Conservation (phyloP, 257 asterid species). For the Penstemon eatonii region DNA sequence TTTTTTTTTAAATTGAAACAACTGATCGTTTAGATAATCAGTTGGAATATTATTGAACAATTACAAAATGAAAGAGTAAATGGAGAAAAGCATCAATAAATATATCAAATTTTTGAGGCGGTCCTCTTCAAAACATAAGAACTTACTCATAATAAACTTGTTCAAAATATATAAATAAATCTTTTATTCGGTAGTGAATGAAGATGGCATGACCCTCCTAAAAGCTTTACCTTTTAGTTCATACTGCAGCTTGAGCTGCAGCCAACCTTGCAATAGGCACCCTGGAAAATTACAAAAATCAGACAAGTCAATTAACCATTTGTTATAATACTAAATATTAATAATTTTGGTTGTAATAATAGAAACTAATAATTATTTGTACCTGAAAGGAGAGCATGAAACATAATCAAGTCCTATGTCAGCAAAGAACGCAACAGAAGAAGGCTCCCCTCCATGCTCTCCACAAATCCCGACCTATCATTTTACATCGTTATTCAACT, state of each 20-base stretch:
- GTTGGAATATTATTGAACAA: too few relatives aligned
- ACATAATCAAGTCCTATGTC: conserved; percentile 91
- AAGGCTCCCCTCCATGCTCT: conserved; percentile 97
- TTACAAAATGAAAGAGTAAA: too few relatives aligned
- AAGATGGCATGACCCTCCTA: neutral
- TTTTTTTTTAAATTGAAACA: too few relatives aligned
- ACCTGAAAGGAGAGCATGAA: conserved; percentile 98
- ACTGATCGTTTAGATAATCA: too few relatives aligned
- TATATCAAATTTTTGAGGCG: too few relatives aligned
- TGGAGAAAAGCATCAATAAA: too few relatives aligned
- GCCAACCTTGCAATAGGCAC: conserved; percentile 98
- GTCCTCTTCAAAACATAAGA: too few relatives aligned
- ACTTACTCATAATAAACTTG: too few relatives aligned
- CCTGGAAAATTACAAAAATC: conserved; percentile 35
- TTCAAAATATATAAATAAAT: too few relatives aligned
- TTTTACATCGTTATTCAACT: neutral
- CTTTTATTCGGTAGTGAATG: too few relatives aligned
- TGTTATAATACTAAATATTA: too few relatives aligned
- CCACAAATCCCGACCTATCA: conserved; percentile 91
- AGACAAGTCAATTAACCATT: neutral
- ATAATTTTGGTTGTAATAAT: too few relatives aligned
- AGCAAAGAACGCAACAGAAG: conserved; percentile 89
- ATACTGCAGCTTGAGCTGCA: conserved; percentile 84
- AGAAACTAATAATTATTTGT: neutral
- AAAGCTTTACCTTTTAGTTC: conserved; percentile 23